Conservation (phyloP, 2,329 filamentous ascomycete genomes). For the Myriosclerotinia scirpicola region DNA sequence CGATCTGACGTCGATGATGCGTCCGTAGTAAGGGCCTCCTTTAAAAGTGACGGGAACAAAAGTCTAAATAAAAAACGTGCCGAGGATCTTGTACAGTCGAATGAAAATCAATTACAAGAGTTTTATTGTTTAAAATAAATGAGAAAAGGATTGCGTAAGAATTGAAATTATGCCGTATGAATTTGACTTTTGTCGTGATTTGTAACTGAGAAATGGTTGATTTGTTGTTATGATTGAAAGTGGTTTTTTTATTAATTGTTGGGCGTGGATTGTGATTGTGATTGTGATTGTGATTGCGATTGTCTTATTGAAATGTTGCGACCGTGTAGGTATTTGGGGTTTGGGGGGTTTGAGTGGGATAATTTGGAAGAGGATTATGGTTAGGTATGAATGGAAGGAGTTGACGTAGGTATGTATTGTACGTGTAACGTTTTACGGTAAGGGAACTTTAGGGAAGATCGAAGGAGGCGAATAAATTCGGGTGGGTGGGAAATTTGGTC, state of each 20-base stretch:
- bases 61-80: constrained; percentile 1
- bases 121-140: constrained; percentile 10
- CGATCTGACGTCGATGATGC: constrained; percentile 18
- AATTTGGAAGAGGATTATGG: neutral
- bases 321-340: neutral
- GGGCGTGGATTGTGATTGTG: neutral
- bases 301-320: constrained; percentile 14
- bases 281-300: neutral
- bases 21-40: constrained; percentile 16
- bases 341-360: neutral
- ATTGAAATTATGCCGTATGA: constrained; percentile 17
- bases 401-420: constrained; percentile 5
- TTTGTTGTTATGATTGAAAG: neutral
- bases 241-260: neutral
- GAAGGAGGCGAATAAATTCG: constrained; percentile 1
- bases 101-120: constrained; percentile 18
- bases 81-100: constrained; percentile 18
- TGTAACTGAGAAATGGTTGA: neutral
- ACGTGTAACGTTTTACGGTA: too few species aligned
- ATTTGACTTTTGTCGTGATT: neutral
- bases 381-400: neutral
- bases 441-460: neutral
- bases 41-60: constrained; percentile 12
- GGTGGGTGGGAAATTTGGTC: neutral
- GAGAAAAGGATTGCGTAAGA: constrained; percentile 3